Base-by-base conservation (phyloP, 148 eudicot genomes). In the Rhododendron henanense region DNA sequence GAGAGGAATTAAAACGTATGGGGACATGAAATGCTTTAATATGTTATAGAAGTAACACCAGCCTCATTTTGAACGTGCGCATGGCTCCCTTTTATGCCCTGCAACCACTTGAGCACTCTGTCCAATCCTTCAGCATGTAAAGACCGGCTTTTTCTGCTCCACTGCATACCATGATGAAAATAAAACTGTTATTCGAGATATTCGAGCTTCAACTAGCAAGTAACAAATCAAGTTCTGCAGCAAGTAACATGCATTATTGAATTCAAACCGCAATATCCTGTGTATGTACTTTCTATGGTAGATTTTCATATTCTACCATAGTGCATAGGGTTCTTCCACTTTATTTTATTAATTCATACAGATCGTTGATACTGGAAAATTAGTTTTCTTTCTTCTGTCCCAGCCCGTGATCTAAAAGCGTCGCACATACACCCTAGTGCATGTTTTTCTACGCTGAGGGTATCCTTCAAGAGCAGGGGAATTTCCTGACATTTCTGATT, bases 121-220 rank as follows among this genome's bases (percentile, higher is more conserved):
- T 88, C 94, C 83, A 92, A 90, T 86, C 95, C 98, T 89, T 91
- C 86, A 28, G 92, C 92, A 88, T 93, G 98, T 90, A 95, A 87
- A 78, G 90, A 81, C 85, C 92, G 90, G 86, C 95, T 94, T 89
- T 94, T 95, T 84, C 91, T 90, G 91, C 94, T 93, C 98, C 98
- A 95, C 98, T 95, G 87, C 73, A 83, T 61, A 59, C 14, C 65
- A 81, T 21, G 74, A 57, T 48, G 16, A 10, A 3, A 3, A 33
- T 21, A 45, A 65, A 73, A 84, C 37, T 18, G 79, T 69, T 3
- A 69, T 69, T 25, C 37, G 25, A 15, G 18, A 61, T 50, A 19
- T 67, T 48, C 1, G 4, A 19, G 48, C 48, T 19, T 74, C 21
- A 8, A 74, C 33, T 10, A 14, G 65, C 65, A 69, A 9, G 50